Evolutionary conservation across 2,329 filamentous ascomycete species (phyloP).

Genomic region (Helotiales sp.): DNA sequence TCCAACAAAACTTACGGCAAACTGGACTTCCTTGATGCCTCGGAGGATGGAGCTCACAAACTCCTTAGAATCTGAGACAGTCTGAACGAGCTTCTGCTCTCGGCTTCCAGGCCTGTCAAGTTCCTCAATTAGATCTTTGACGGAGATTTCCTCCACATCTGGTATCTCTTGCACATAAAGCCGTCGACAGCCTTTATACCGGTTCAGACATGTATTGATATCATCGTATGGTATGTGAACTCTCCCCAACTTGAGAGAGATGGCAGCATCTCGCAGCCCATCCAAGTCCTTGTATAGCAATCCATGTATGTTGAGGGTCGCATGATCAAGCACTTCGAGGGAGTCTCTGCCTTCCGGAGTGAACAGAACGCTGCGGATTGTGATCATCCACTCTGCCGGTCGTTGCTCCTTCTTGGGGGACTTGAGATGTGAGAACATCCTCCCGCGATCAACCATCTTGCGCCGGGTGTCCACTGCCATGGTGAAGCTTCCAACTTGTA

Average conservation of each 20-base stretch:
- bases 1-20: constrained; percentile 89
- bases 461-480: constrained; percentile 88
- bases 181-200: constrained; percentile 54
- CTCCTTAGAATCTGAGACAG: constrained; percentile 89
- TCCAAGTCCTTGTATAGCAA: constrained; percentile 84
- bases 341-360: constrained; percentile 84
- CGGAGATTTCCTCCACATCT: constrained; percentile 64
- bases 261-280: constrained; percentile 85
- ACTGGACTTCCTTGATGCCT: constrained; percentile 95
- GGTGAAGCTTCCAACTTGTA: constrained; percentile 84
- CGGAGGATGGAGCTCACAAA: constrained; percentile 88
- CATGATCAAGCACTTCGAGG: constrained; percentile 85
- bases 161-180: constrained; percentile 38
- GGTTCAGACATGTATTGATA: constrained; percentile 65
- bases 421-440: constrained; percentile 83
- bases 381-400: constrained; percentile 94
- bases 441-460: constrained; percentile 88
- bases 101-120: constrained; percentile 64
- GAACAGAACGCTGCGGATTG: constrained; percentile 84
- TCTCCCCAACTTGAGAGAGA: constrained; percentile 88
- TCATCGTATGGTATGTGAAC: constrained; percentile 93
- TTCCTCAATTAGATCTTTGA: constrained; percentile 77
- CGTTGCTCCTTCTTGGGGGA: constrained; percentile 65
- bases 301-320: constrained; percentile 88
- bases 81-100: constrained; percentile 72